These are phyloP conservation scores for Fraxinus ornus DNA, from an alignment of 305 asterid genomes.

Conservation along the genomic window DNA sequence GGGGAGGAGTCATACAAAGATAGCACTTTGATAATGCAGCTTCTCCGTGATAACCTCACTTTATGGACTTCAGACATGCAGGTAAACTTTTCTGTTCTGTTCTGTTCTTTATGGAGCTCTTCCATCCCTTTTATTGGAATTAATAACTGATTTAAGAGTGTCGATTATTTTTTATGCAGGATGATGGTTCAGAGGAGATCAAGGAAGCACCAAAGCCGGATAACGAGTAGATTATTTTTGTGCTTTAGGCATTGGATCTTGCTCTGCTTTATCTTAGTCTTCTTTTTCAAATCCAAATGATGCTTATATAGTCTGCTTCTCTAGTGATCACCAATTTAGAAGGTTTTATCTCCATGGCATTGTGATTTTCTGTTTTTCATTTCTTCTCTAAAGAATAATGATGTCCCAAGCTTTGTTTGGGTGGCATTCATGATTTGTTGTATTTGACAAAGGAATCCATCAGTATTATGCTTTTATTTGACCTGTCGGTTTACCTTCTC, in stretches of 20 bases:
- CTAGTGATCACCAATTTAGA: constrained; percentile 12
- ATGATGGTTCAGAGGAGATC: constrained; percentile 52
- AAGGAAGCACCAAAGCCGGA: constrained; percentile 67
- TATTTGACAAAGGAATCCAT: not conserved
- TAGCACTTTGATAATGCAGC: constrained; percentile 64
- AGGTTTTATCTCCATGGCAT: not conserved
- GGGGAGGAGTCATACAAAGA: constrained; percentile 64
- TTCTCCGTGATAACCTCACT: constrained; percentile 61
- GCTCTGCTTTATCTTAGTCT: constrained; percentile 30
- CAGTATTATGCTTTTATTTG: not conserved
- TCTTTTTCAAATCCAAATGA: not conserved
- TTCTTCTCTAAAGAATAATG: not conserved
- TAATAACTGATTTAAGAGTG: not conserved
- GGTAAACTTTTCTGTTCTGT: constrained; percentile 23
- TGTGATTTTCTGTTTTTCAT: not conserved
- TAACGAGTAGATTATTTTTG: constrained; percentile 36
- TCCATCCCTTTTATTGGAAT: not conserved
- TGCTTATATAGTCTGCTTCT: constrained; percentile 23
- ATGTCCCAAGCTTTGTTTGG: not conserved
- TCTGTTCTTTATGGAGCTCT: not conserved
- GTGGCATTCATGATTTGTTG: not conserved
- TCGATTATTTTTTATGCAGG: constrained; percentile 32
- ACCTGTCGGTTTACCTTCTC: not conserved
- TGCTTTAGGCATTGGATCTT: constrained; percentile 26
- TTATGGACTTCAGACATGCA: constrained; percentile 67